Conservation (phyloP, 331 rosid genomes). For the Stylosanthes scabra region DNA sequence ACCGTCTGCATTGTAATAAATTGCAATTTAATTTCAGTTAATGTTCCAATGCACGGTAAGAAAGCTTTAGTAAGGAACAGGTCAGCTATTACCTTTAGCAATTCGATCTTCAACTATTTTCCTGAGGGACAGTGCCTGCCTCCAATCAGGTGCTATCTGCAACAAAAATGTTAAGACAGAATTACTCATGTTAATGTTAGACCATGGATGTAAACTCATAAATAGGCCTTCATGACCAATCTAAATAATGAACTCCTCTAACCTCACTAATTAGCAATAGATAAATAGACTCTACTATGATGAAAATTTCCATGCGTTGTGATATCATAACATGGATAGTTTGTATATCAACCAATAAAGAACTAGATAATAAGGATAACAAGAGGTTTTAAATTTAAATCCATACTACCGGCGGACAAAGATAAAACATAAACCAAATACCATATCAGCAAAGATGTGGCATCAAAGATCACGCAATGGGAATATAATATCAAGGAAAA, state of each 20-base stretch:
- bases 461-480: constrained; percentile 9
- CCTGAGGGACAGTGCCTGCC: constrained; percentile 81
- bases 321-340: not conserved
- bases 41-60: not conserved
- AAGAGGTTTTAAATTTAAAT: constrained; percentile 3
- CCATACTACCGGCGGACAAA: constrained; percentile 19
- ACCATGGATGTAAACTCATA: not conserved
- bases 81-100: constrained; percentile 62
- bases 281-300: not conserved
- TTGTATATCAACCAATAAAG: constrained; percentile 14
- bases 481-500: constrained; percentile 15
- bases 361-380: constrained; percentile 24
- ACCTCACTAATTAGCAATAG: constrained; percentile 16
- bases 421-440: constrained; percentile 5
- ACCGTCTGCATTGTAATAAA: constrained; percentile 67
- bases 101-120: constrained; percentile 71
- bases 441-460: constrained; percentile 2
- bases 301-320: constrained; percentile 14
- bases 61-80: constrained; percentile 18
- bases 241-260: not conserved
- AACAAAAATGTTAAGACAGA: constrained; percentile 32
- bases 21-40: constrained; percentile 1
- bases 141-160: constrained; percentile 97
- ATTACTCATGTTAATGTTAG: constrained; percentile 12
- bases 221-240: not conserved